A percentile compares a stretch with the other conserved stretches of the same genome.
Conservation (phyloP, 176 grass and related monocot species). For the Echinochloa phyllopogon region DNA sequence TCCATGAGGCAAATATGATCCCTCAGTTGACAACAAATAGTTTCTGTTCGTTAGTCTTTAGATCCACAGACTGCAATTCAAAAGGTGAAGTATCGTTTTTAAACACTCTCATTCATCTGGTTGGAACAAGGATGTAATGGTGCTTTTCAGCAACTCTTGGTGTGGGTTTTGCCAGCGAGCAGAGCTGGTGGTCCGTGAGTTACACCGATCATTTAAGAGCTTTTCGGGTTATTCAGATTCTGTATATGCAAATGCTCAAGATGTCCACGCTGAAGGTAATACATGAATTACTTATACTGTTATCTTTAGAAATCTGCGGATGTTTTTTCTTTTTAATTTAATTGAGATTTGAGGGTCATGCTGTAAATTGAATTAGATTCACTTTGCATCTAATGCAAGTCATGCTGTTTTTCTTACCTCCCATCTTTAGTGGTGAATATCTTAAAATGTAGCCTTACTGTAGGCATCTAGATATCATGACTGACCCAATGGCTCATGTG, state of each 20-base stretch:
- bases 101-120: slow-evolving; percentile 36
- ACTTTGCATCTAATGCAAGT: slow-evolving; percentile 33
- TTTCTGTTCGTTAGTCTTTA: slow-evolving; percentile 78
- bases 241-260: slow-evolving; percentile 47
- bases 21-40: slow-evolving; percentile 64
- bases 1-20: slow-evolving; percentile 85
- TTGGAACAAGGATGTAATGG: slow-evolving; percentile 90
- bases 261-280: slow-evolving; percentile 67
- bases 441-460: background rate
- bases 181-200: slow-evolving; percentile 83
- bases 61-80: slow-evolving; percentile 62
- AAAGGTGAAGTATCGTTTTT: slow-evolving; percentile 42
- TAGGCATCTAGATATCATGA: background rate
- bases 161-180: slow-evolving; percentile 94
- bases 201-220: slow-evolving; percentile 73
- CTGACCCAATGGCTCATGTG: background rate
- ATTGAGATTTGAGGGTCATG: background rate
- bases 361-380: background rate
- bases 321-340: background rate
- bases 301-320: slow-evolving; percentile 6
- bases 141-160: slow-evolving; percentile 95
- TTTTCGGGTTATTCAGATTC: slow-evolving; percentile 46
- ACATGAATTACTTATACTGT: slow-evolving; percentile 28
- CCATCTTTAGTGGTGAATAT: background rate
- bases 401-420: background rate